Evolutionary conservation across 1,139 yeast species (phyloP).

Genomic region (Pichia sp.): DNA sequence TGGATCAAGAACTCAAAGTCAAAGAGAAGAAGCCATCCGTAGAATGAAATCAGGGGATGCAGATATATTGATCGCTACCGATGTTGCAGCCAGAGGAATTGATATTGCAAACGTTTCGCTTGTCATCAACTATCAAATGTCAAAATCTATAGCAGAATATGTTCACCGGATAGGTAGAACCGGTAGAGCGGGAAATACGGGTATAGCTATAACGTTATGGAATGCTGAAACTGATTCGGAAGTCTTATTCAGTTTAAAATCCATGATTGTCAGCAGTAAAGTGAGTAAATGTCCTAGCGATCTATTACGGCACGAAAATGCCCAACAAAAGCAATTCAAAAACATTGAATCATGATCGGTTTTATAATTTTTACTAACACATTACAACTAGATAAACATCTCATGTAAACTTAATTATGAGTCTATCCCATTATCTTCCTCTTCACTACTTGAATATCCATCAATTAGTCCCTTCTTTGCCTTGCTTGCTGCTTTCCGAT

Average conservation of each 20-base stretch:
- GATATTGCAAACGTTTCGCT: constrained; percentile 82
- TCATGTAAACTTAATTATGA: too few species aligned
- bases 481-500: not conserved
- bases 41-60: constrained; percentile 59
- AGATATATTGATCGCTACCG: constrained; percentile 80
- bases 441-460: constrained; percentile 13
- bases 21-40: constrained; percentile 72
- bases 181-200: constrained; percentile 85
- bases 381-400: too few species aligned
- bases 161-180: constrained; percentile 95
- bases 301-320: constrained; percentile 37
- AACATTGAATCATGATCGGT: constrained; percentile 20
- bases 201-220: constrained; percentile 69
- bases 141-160: constrained; percentile 71
- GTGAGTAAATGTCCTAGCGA: constrained; percentile 50
- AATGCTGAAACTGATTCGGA: constrained; percentile 50
- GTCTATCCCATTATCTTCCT: not conserved
- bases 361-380: not conserved
- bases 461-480: not conserved
- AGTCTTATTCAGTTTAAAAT: constrained; percentile 48
- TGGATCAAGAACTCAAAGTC: constrained; percentile 84
- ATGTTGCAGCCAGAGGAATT: constrained; percentile 95
- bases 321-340: constrained; percentile 21
- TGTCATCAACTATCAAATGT: constrained; percentile 84
- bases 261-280: constrained; percentile 44